phyloP scores from a whole-genome alignment of 73 alveolate species.

The Blepharisma stoltei region DNA sequence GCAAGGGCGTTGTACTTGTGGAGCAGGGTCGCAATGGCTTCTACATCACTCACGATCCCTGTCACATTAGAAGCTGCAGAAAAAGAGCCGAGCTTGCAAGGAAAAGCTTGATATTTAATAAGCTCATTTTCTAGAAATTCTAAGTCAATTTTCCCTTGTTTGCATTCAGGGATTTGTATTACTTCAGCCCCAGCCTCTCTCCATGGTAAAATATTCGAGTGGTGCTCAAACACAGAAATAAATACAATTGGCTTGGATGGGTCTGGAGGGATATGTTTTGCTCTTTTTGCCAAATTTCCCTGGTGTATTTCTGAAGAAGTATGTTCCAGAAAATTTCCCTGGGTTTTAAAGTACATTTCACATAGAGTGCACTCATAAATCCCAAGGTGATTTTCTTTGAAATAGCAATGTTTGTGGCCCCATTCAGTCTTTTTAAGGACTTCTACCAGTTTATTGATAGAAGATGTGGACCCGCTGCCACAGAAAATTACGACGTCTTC shows the following conservation, averaged over 20 bases:
- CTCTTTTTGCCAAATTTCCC: background rate
- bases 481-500: conserved; percentile 75
- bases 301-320: background rate
- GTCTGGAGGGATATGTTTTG: background rate
- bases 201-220: conserved; percentile 86
- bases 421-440: conserved; percentile 25
- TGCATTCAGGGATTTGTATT: conserved; percentile 53
- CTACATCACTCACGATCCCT: conserved; percentile 73
- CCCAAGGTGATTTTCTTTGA: background rate
- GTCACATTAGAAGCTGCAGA: conserved; percentile 92
- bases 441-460: conserved; percentile 22
- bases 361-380: background rate
- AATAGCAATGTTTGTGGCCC: conserved; percentile 6
- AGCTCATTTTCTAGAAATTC: conserved; percentile 39
- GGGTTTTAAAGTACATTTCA: background rate
- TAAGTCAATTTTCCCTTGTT: conserved; percentile 59
- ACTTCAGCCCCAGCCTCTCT: conserved; percentile 83
- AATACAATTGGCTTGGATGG: conserved; percentile 44
- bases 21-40: conserved; percentile 59
- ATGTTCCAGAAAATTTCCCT: background rate
- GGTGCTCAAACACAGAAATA: conserved; percentile 82
- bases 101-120: conserved; percentile 26
- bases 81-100: conserved; percentile 74
- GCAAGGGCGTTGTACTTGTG: conserved; percentile 76
- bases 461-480: conserved; percentile 81